A percentile compares a stretch with the other conserved stretches of the same genome.
Evolutionary conservation across 75 land plant species (phyloP).

Genomic region (Cryptomeria japonica): DNA sequence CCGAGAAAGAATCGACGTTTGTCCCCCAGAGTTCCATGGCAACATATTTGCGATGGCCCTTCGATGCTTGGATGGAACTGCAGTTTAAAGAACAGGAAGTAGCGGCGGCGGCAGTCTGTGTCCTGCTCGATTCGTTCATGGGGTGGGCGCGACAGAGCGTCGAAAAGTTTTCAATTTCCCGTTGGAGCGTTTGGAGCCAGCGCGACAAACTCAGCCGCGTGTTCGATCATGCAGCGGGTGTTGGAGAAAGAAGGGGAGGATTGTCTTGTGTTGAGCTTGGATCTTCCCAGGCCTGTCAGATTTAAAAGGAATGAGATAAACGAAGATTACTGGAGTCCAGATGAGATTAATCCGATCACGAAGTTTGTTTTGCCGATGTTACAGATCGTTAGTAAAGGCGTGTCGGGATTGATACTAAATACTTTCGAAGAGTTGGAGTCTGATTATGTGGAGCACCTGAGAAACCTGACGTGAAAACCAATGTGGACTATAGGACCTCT

Average conservation of each 20-base stretch:
- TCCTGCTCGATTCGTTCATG: constrained; percentile 23
- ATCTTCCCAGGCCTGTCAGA: too few relatives aligned
- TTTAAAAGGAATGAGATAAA: too few relatives aligned
- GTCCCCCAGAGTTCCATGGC: neutral
- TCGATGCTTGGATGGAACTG: neutral
- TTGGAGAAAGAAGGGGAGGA: too few relatives aligned
- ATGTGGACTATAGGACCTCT: neutral
- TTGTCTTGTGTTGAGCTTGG: too few relatives aligned
- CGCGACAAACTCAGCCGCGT: too few relatives aligned
- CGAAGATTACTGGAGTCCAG: too few relatives aligned
- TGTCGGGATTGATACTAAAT: too few relatives aligned
- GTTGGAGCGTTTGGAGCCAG: too few relatives aligned
- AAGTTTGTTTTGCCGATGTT: too few relatives aligned
- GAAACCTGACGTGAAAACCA: neutral
- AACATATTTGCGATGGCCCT: neutral
- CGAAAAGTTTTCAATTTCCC: neutral
- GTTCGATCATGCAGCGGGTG: too few relatives aligned
- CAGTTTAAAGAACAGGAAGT: neutral
- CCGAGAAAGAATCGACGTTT: constrained; percentile 24
- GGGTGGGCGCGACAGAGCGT: constrained; percentile 17
- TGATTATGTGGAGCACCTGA: neutral
- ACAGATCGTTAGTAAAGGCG: too few relatives aligned
- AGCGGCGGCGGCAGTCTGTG: neutral
- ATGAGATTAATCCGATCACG: too few relatives aligned
- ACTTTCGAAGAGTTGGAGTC: neutral